These are phyloP conservation scores for Colletotrichum tanaceti DNA, from an alignment of 2,329 filamentous ascomycete species.

Conservation along the genomic window DNA sequence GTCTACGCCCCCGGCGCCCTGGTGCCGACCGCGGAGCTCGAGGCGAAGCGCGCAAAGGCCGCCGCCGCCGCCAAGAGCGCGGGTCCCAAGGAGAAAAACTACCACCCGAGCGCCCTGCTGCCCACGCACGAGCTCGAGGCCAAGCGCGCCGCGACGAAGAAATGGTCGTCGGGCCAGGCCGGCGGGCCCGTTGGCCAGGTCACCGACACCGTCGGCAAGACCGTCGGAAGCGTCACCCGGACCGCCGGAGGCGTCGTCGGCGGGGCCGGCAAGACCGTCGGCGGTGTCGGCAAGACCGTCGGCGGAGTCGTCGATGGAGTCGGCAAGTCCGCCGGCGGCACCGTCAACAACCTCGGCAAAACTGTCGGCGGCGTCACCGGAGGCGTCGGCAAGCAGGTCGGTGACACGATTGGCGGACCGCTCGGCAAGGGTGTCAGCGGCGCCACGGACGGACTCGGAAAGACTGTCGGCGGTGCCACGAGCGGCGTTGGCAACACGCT, in stretches of 20 bases:
- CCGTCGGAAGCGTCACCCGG: constrained; percentile 19
- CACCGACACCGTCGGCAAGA: constrained; percentile 29
- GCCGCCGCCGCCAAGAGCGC: neutral
- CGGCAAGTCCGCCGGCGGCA: constrained; percentile 22
- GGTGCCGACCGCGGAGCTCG: constrained; percentile 9
- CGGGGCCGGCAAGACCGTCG: constrained; percentile 15
- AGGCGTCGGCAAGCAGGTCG: constrained; percentile 24
- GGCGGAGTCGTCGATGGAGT: constrained; percentile 18
- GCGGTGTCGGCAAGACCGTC: constrained; percentile 13
- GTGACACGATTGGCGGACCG: constrained; percentile 20
- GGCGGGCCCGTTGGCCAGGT: constrained; percentile 20
- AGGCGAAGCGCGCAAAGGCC: constrained; percentile 16
- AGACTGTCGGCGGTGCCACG: constrained; percentile 29
- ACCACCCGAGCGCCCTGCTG: constrained; percentile 26
- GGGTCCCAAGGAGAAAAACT: constrained; percentile 22
- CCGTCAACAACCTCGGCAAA: constrained; percentile 15
- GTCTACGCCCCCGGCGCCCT: constrained; percentile 6
- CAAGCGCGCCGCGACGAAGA: constrained; percentile 12
- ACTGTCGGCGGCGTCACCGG: constrained; percentile 23
- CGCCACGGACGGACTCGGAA: constrained; percentile 17
- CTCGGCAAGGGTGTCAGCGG: constrained; percentile 21
- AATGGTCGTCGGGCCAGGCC: constrained; percentile 1
- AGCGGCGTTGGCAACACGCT: constrained; percentile 30
- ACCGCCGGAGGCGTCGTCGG: constrained; percentile 25
- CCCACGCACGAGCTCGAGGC: constrained; percentile 32